A percentile compares a stretch with the other conserved stretches of the same genome.
These are phyloP conservation scores for Hyphopichia pseudoburtonii DNA, from an alignment of 1,139 yeast genomes.

Conservation along the genomic window DNA sequence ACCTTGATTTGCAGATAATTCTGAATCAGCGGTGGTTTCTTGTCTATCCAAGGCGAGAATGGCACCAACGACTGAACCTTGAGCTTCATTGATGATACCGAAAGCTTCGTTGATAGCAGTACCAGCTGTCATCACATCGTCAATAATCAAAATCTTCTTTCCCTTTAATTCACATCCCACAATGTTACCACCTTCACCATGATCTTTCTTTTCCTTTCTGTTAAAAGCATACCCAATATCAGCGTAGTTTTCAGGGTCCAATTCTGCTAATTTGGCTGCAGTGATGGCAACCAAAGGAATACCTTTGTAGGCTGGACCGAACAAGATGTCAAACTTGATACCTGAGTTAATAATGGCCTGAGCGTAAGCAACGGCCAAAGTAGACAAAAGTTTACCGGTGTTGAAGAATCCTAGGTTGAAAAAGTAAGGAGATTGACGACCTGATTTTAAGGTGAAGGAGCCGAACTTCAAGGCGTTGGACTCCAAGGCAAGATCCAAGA, in stretches of 20 bases:
- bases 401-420: conserved; percentile 90
- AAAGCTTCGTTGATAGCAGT: conserved; percentile 97
- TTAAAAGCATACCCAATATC: conserved; percentile 71
- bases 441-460: conserved; percentile 83
- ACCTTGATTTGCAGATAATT: conserved; percentile 76
- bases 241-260: conserved; percentile 74
- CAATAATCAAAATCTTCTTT: conserved; percentile 78
- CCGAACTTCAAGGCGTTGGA: conserved; percentile 86
- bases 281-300: conserved; percentile 94
- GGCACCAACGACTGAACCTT: conserved; percentile 78
- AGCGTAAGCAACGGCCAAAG: conserved; percentile 86
- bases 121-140: conserved; percentile 98
- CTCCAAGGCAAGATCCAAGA: conserved; percentile 78
- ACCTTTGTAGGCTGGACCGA: conserved; percentile 98
- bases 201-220: conserved; percentile 93
- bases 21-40: conserved; percentile 73
- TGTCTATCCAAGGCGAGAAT: conserved; percentile 94
- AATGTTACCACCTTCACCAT: conserved; percentile 96
- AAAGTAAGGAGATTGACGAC: conserved; percentile 93
- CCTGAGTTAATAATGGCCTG: conserved; percentile 78
- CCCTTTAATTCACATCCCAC: conserved; percentile 79
- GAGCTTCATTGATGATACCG: conserved; percentile 66
- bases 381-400: conserved; percentile 74
- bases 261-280: conserved; percentile 86
- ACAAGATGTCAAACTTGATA: conserved; percentile 82